phyloP scores from a whole-genome alignment of 495 filamentous ascomycete species.

The Trichodelitschia bisporula region DNA sequence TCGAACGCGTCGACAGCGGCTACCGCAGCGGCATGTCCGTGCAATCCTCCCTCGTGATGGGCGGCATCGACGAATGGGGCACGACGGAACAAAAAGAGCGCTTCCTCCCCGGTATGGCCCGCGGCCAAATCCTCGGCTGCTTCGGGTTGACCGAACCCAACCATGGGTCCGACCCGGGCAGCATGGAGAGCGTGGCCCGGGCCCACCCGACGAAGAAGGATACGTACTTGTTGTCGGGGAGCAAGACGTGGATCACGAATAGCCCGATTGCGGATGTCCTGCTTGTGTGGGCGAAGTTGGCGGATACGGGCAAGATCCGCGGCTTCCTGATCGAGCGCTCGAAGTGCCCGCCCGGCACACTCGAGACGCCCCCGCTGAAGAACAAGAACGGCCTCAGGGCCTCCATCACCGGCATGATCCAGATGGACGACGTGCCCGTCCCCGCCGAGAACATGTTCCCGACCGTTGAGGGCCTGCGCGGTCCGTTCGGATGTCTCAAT shows the following conservation, averaged over 20 bases:
- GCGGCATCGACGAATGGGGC: slow-evolving; percentile 85
- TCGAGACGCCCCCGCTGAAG: slow-evolving; percentile 82
- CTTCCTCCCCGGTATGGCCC: slow-evolving; percentile 61
- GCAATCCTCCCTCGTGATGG: slow-evolving; percentile 88
- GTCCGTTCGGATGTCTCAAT: slow-evolving; percentile 87
- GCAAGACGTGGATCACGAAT: slow-evolving; percentile 99
- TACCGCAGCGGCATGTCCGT: slow-evolving; percentile 94
- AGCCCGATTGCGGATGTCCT: slow-evolving; percentile 81
- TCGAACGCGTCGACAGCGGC: slow-evolving; percentile 86
- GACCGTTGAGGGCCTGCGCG: slow-evolving; percentile 61
- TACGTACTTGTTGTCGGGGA: slow-evolving; percentile 52
- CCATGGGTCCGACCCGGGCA: slow-evolving; percentile 87
- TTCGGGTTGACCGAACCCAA: slow-evolving; percentile 96
- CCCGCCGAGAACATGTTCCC: slow-evolving; percentile 87
- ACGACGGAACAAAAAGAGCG: slow-evolving; percentile 74
- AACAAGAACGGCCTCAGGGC: slow-evolving; percentile 88
- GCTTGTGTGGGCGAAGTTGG: slow-evolving; percentile 83
- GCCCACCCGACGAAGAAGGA: slow-evolving; percentile 75
- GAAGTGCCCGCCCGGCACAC: slow-evolving; percentile 58
- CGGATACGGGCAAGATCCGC: slow-evolving; percentile 79
- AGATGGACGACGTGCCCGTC: slow-evolving; percentile 74
- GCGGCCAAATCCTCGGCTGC: slow-evolving; percentile 67
- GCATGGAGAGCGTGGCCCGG: slow-evolving; percentile 77
- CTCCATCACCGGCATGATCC: slow-evolving; percentile 94
- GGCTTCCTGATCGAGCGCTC: slow-evolving; percentile 73